Conservation (phyloP, 163 green algal genomes). For the Chlorella variabilis region DNA sequence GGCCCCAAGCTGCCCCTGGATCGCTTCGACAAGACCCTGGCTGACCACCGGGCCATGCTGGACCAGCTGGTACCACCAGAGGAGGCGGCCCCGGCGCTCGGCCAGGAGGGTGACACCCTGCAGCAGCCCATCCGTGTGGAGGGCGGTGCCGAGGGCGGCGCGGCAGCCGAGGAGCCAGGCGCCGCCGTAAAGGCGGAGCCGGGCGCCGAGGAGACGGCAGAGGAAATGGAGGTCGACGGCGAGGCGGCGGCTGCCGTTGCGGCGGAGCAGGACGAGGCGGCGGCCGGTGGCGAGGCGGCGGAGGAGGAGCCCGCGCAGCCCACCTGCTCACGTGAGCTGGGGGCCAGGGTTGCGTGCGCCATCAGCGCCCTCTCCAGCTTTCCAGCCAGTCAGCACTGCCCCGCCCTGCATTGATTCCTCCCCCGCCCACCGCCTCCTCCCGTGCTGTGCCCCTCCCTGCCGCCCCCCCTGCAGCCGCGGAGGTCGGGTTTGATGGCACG, state of each 20-base stretch:
- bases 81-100: neutral
- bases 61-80: constrained; percentile 37
- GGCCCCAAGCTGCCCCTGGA: constrained; percentile 58
- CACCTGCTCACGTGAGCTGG: too few relatives aligned
- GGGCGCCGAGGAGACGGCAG: neutral
- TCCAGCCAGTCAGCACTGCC: too few relatives aligned
- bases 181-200: constrained; percentile 4
- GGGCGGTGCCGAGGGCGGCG: neutral
- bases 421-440: too few relatives aligned
- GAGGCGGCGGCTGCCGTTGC: neutral
- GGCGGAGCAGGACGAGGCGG: neutral
- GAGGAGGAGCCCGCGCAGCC: constrained; percentile 10
- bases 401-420: too few relatives aligned
- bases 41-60: constrained; percentile 62
- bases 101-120: constrained; percentile 8
- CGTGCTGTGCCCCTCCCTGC: too few relatives aligned
- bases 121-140: constrained; percentile 6
- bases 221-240: constrained; percentile 35
- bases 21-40: constrained; percentile 57
- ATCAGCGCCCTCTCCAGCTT: too few relatives aligned
- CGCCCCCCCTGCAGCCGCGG: constrained; percentile 19
- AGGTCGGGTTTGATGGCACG: constrained; percentile 46
- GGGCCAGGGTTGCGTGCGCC: too few relatives aligned
- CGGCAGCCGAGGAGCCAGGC: neutral
- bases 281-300: constrained; percentile 14